Conservation (phyloP, 805 yeast species). For the Wickerhamiella cacticola region DNA sequence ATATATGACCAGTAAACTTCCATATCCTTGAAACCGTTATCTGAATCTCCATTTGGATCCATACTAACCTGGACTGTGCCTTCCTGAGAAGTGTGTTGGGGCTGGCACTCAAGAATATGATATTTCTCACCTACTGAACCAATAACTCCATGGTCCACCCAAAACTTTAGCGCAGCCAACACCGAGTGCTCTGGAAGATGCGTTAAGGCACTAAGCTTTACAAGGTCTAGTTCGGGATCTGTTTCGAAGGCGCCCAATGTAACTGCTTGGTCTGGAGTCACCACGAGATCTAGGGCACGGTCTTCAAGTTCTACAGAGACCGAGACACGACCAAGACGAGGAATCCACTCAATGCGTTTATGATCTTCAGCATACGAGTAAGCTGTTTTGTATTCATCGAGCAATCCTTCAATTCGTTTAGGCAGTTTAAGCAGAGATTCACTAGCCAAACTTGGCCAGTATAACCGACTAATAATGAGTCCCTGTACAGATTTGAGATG, state of each 20-base stretch:
- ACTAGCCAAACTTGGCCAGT: slow-evolving; percentile 55
- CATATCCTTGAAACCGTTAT: slow-evolving; percentile 27
- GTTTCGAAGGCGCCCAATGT: slow-evolving; percentile 41
- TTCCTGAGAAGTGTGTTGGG: slow-evolving; percentile 15
- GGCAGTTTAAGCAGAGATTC: slow-evolving; percentile 41
- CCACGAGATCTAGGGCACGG: slow-evolving; percentile 35
- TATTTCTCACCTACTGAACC: slow-evolving; percentile 32
- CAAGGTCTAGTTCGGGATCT: slow-evolving; percentile 25
- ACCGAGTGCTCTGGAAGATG: slow-evolving; percentile 36
- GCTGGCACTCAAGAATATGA: slow-evolving; percentile 33
- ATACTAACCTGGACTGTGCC: background rate
- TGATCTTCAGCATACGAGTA: slow-evolving; percentile 43
- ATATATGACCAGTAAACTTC: slow-evolving; percentile 39
- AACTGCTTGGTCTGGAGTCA: slow-evolving; percentile 58
- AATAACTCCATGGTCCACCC: slow-evolving; percentile 54
- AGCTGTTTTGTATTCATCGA: slow-evolving; percentile 33
- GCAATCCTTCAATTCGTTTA: slow-evolving; percentile 28
- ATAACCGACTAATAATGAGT: slow-evolving; percentile 58
- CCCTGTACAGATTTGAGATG: slow-evolving; percentile 34
- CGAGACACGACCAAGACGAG: slow-evolving; percentile 49
- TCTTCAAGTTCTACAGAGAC: slow-evolving; percentile 47
- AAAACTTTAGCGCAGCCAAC: slow-evolving; percentile 37
- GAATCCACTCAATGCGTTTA: slow-evolving; percentile 44
- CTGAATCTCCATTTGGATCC: background rate
- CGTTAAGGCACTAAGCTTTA: slow-evolving; percentile 30